These are phyloP conservation scores for Geopyxis carbonaria DNA, from an alignment of 495 filamentous ascomycete species.

Conservation along the genomic window DNA sequence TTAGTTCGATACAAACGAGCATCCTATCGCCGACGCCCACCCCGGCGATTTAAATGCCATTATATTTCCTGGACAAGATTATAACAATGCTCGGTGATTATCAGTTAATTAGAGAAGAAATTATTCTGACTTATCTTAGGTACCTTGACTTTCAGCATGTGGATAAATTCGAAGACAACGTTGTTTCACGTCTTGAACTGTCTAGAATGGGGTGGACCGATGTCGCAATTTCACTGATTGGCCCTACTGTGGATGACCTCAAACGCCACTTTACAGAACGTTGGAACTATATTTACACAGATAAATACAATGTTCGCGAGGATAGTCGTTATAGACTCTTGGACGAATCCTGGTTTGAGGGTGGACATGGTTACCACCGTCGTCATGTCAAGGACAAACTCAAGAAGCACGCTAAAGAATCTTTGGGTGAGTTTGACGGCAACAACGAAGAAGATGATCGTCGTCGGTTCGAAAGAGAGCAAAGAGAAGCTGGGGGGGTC, in stretches of 20 bases:
- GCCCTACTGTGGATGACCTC: constrained; percentile 63
- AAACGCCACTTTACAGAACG: constrained; percentile 64
- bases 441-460: constrained; percentile 8
- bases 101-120: not conserved
- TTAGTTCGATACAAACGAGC: constrained; percentile 44
- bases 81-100: constrained; percentile 50
- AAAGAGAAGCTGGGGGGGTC: constrained; percentile 32
- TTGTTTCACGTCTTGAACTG: constrained; percentile 59
- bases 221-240: constrained; percentile 63
- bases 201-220: constrained; percentile 94
- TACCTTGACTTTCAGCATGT: constrained; percentile 81
- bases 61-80: constrained; percentile 84
- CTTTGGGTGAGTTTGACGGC: constrained; percentile 5
- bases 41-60: constrained; percentile 54
- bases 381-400: constrained; percentile 17
- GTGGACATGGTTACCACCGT: constrained; percentile 12
- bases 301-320: constrained; percentile 59
- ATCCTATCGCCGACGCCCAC: constrained; percentile 75
- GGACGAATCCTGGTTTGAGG: constrained; percentile 7
- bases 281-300: constrained; percentile 84
- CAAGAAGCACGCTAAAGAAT: constrained; percentile 12
- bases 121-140: constrained; percentile 25
- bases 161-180: constrained; percentile 66
- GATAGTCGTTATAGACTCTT: constrained; percentile 45
- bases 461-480: constrained; percentile 10